Base-by-base conservation (phyloP, 441 rosid species). In the Adansonia grandidieri region DNA sequence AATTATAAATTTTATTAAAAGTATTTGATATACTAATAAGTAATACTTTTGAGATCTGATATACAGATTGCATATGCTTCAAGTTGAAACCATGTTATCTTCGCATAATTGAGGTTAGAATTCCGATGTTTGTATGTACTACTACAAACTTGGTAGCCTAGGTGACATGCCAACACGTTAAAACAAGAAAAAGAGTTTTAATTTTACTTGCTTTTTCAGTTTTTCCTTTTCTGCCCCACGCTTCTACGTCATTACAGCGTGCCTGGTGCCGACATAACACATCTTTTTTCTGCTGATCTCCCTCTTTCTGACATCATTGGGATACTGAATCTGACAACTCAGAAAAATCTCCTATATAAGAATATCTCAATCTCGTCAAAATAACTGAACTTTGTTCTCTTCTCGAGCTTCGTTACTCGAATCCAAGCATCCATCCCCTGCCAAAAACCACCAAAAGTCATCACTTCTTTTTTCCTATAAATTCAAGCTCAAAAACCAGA, bases 241-340 rank as follows among this genome's bases (percentile, higher is more conserved):
- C 48, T 53, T 6, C 77, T 1, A 44, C 44, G 79, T 19, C 60
- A 60, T 32, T n/a, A 2, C 32, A 42, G 70, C 71, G 19, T 71
- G 70, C 72, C 76, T 37, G 63, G 15, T 32, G 67, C 81, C 51
- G 79, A 74, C 77, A 14, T 71, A 57, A 73, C 84, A 42, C 48
- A 32, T 53, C 61, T 69, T 57, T 45, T 57, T 45, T 17, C 4
- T 22, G 48, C 45, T 1, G 45, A 17, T 1, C 11, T 37, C 44
- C 19, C 32, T 14, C n/a, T 15, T 48, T 5, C 40, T 42, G 70
- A 22, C 60, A 71, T 76, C 32, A 64, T 24, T 11, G 3, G 19
- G 11, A 0, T 7, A 4, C 7, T 3, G 32, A 56, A 61, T 2
- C 9, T 37, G 62, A 28, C 22, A 37, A 37, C 60, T 56, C 22